phyloP scores from a whole-genome alignment of 768 basidiomycete species.

The Russula earlei region DNA sequence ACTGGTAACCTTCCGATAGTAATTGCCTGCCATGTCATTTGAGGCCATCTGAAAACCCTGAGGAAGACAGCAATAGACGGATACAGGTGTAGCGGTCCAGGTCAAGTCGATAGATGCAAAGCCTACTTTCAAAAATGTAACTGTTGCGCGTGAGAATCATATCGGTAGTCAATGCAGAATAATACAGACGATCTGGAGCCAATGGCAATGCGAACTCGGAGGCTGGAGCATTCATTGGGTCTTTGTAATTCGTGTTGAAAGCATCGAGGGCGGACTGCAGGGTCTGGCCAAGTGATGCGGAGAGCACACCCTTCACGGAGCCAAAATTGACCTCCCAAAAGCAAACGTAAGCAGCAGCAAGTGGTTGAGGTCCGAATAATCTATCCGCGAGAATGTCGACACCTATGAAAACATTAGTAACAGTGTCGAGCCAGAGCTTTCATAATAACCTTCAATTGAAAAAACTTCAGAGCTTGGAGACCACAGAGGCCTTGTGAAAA shows the following conservation, averaged over 20 bases:
- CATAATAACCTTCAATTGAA: constrained; percentile 40
- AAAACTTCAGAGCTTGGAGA: constrained; percentile 28
- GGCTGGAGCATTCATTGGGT: constrained; percentile 75
- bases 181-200: constrained; percentile 68
- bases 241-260: constrained; percentile 63
- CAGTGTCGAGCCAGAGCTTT: neutral
- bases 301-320: constrained; percentile 43
- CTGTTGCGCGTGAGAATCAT: constrained; percentile 31
- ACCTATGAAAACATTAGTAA: constrained; percentile 32
- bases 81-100: constrained; percentile 44
- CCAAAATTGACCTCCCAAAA: constrained; percentile 87
- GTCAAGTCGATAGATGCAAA: constrained; percentile 45
- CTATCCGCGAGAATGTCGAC: constrained; percentile 76
- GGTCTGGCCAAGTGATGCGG: constrained; percentile 43
- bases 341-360: constrained; percentile 79
- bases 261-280: constrained; percentile 44
- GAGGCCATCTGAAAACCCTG: constrained; percentile 54
- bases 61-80: constrained; percentile 45
- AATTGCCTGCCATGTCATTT: constrained; percentile 67
- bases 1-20: constrained; percentile 55
- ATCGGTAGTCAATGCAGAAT: neutral
- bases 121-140: constrained; percentile 73
- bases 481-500: constrained; percentile 23
- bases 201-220: constrained; percentile 46
- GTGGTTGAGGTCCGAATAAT: constrained; percentile 82